Percentiles rank a stretch among this genome's conserved stretches.
Conservation (phyloP, 2,329 filamentous ascomycete species). For the Alternaria burnsii region DNA sequence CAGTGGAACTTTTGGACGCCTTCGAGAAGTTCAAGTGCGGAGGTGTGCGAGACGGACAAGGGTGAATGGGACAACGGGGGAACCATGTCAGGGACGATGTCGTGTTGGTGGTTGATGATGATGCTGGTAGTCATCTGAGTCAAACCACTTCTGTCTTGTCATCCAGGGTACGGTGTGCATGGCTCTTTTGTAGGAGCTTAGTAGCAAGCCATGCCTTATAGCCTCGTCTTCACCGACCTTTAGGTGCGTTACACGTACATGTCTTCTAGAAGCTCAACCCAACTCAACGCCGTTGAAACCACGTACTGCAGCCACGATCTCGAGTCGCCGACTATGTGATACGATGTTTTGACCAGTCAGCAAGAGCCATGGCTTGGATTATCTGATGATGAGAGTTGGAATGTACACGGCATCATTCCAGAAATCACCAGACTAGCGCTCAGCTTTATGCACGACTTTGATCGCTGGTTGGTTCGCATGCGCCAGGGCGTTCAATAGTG, state of each 20-base stretch:
- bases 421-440: neutral
- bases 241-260: neutral
- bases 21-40: conserved; percentile 6
- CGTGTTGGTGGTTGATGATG: neutral
- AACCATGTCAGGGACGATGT: neutral
- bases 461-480: neutral
- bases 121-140: neutral
- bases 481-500: conserved; percentile 1
- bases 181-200: neutral
- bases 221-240: neutral
- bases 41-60: neutral
- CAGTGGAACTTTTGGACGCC: conserved; percentile 5
- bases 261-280: neutral
- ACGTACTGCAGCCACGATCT: neutral
- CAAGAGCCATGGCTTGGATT: neutral
- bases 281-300: neutral
- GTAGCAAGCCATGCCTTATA: neutral
- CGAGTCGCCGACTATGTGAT: neutral
- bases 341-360: neutral
- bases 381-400: neutral
- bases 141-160: neutral
- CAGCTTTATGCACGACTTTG: neutral
- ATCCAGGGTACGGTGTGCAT: neutral
- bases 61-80: neutral
- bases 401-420: neutral